Percentiles rank a stretch among this genome's conserved stretches.
Evolutionary conservation across 2,329 filamentous ascomycete species (phyloP).

Genomic region (Trichophyton verrucosum): DNA sequence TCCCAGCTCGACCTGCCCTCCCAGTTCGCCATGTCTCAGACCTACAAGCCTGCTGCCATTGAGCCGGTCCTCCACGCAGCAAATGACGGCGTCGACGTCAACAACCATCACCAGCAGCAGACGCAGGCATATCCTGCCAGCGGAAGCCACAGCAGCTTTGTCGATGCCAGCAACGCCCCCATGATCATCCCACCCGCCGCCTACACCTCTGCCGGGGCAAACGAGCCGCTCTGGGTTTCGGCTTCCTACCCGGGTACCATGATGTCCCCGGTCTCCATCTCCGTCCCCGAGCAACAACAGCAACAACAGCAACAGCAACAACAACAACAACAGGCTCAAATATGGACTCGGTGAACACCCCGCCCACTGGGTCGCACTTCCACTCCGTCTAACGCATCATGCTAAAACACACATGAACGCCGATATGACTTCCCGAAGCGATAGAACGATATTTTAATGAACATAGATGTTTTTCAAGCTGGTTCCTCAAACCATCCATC

Average conservation of each 20-base stretch:
- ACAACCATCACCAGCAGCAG: neutral
- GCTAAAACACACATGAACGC: neutral
- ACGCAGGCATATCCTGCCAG: neutral
- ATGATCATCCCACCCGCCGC: neutral
- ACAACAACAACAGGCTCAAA: neutral
- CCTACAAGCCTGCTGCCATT: conserved; percentile 4
- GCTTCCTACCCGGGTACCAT: conserved; percentile 5
- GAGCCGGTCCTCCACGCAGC: conserved; percentile 7
- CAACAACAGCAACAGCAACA: no score
- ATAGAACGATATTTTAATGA: conserved; percentile 2
- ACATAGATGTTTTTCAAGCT: neutral
- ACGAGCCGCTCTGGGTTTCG: conserved; percentile 10
- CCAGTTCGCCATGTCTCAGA: conserved; percentile 3
- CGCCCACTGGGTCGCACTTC: neutral
- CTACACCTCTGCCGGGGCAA: conserved; percentile 6
- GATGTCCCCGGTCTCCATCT: neutral
- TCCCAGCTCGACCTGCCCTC: conserved; percentile 7
- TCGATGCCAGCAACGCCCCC: neutral
- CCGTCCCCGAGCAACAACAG: neutral
- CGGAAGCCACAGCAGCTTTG: conserved; percentile 1
- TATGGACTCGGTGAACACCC: neutral
- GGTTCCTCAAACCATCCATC: neutral
- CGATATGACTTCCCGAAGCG: neutral
- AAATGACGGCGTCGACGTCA: neutral
- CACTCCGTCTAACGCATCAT: neutral